A percentile compares a stretch with the other conserved stretches of the same genome.
Conservation (phyloP, 176 grass and related monocot genomes). For the Bromus sterilis region DNA sequence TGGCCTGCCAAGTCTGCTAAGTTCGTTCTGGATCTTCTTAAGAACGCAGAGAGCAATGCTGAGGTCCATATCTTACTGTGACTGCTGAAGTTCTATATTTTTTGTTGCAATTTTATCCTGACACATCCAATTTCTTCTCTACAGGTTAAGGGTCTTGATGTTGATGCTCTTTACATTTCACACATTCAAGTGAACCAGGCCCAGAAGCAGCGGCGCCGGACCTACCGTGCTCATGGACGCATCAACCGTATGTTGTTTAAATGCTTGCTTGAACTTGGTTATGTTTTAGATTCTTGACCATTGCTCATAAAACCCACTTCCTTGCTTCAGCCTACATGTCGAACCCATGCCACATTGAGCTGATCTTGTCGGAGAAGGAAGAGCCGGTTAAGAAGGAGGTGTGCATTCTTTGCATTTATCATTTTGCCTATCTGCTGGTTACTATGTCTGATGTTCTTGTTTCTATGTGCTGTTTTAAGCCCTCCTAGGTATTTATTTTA, state of each 20-base stretch:
- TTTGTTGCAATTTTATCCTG: rapidly evolving
- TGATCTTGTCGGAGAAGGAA: constrained; percentile 81
- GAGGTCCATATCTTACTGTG: not conserved
- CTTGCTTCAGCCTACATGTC: constrained; percentile 73
- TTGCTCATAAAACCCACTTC: not conserved
- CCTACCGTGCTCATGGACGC: constrained; percentile 66
- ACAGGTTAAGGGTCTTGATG: constrained; percentile 75
- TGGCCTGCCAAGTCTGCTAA: constrained; percentile 81
- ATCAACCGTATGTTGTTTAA: constrained; percentile 50
- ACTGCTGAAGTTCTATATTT: not conserved
- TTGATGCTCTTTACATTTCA: constrained; percentile 59
- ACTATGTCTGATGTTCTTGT: not conserved
- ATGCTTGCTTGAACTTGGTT: not conserved
- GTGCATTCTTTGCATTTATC: not conserved
- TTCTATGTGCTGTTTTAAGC: not conserved
- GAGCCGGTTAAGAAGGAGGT: constrained; percentile 81
- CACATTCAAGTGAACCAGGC: constrained; percentile 84
- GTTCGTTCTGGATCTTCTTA: constrained; percentile 81
- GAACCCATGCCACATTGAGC: constrained; percentile 71
- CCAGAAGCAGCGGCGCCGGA: constrained; percentile 59
- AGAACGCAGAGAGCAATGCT: constrained; percentile 85
- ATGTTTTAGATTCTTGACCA: not conserved
- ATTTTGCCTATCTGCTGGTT: not conserved
- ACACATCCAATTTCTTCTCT: not conserved
- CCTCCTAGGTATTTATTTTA: not conserved